Percentiles rank a stretch among this genome's conserved stretches.
Evolutionary conservation across 192 early-diverging fungal genomes (phyloP).

Genomic region (Dissophora globulifera): DNA sequence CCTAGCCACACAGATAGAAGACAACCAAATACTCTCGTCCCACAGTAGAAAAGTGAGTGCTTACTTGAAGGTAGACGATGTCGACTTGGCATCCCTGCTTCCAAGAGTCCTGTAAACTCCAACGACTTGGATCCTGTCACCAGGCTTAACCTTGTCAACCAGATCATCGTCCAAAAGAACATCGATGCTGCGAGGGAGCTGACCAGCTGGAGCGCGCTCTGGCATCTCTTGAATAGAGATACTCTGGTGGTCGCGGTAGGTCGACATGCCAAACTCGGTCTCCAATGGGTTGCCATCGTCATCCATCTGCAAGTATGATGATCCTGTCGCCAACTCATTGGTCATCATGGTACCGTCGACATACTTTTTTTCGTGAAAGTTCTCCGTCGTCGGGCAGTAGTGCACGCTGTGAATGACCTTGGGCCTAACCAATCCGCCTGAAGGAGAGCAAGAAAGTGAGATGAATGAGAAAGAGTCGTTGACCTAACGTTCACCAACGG

Average conservation of each 20-base stretch:
- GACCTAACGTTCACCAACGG: too few species aligned
- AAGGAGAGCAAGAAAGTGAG: slow-evolving; percentile 62
- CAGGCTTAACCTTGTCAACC: slow-evolving; percentile 95
- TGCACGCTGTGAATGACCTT: slow-evolving; percentile 94
- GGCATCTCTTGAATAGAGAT: slow-evolving; percentile 99
- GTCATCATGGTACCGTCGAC: slow-evolving; percentile 86
- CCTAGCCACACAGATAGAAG: too few species aligned
- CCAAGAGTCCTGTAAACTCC: slow-evolving; percentile 93
- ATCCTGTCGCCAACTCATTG: slow-evolving; percentile 73
- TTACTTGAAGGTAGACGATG: slow-evolving; percentile 87
- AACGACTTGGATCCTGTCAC: slow-evolving; percentile 93
- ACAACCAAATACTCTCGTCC: too few species aligned
- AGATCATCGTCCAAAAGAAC: slow-evolving; percentile 96
- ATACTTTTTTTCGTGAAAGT: slow-evolving; percentile 88
- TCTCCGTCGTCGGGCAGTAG: slow-evolving; percentile 86
- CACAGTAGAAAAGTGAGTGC: too few species aligned
- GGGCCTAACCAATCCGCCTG: slow-evolving; percentile 94
- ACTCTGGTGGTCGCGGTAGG: slow-evolving; percentile 93
- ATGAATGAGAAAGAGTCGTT: slow-evolving; percentile 96
- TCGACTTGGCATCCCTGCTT: slow-evolving; percentile 75
- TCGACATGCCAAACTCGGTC: slow-evolving; percentile 92
- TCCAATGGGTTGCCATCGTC: slow-evolving; percentile 90
- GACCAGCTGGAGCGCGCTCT: slow-evolving; percentile 93
- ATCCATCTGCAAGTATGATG: slow-evolving; percentile 94
- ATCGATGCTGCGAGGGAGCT: slow-evolving; percentile 93